phyloP scores from a whole-genome alignment of 176 grass and related monocot genomes.

The Bothriochloa decipiens region DNA sequence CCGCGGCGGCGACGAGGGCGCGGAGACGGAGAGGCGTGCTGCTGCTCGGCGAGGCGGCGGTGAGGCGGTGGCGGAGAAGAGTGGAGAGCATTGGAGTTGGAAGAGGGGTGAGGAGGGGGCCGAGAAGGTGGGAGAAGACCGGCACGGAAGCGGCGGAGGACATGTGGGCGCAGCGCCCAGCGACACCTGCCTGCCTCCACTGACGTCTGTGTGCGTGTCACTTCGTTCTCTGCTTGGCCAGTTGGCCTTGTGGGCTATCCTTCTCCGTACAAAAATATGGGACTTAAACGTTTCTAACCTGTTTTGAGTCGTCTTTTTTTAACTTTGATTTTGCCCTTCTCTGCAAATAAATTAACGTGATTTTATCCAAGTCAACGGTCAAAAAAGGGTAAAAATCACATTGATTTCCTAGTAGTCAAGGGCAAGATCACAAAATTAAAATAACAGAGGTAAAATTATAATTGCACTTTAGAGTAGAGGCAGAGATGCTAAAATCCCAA shows the following conservation, averaged over 20 bases:
- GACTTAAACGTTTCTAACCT: too few relatives aligned
- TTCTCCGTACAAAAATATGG: neutral
- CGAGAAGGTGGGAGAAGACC: constrained; percentile 44
- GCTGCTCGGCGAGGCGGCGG: neutral
- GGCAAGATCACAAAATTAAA: too few relatives aligned
- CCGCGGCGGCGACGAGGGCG: constrained; percentile 25
- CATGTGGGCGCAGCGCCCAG: constrained; percentile 40
- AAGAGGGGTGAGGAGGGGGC: neutral
- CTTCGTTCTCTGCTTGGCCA: neutral
- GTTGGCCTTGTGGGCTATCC: neutral
- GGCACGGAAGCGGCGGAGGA: constrained; percentile 34
- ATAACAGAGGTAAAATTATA: too few relatives aligned
- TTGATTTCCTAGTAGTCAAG: too few relatives aligned
- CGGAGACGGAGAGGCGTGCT: constrained; percentile 28
- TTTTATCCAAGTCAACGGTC: too few relatives aligned
- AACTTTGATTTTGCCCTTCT: too few relatives aligned
- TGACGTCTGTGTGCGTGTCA: neutral
- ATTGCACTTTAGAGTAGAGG: too few relatives aligned
- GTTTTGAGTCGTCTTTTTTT: too few relatives aligned
- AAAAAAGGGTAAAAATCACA: too few relatives aligned
- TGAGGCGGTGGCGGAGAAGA: constrained; percentile 37
- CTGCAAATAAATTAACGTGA: too few relatives aligned
- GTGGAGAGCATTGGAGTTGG: constrained; percentile 26
- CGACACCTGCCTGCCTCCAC: constrained; percentile 31
- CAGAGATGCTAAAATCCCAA: too few relatives aligned